These are phyloP conservation scores for Penicillium turbatum DNA, from an alignment of 495 filamentous ascomycete species.

Conservation along the genomic window DNA sequence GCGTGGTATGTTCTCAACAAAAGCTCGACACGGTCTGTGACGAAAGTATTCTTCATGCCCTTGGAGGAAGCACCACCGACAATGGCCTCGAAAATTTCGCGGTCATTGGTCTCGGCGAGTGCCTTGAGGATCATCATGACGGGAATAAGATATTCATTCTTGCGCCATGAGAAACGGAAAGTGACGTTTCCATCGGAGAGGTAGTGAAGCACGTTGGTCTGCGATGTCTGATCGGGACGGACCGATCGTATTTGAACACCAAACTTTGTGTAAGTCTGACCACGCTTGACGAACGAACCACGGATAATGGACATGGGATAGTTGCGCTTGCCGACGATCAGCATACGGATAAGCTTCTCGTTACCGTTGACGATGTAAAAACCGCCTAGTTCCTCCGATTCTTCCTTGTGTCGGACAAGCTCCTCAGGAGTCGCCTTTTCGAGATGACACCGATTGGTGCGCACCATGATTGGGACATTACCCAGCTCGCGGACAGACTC, in stretches of 20 bases:
- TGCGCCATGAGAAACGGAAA: conserved; percentile 96
- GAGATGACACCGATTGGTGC: conserved; percentile 87
- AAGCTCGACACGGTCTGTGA: conserved; percentile 90
- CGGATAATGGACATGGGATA: conserved; percentile 91
- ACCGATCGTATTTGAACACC: conserved; percentile 90
- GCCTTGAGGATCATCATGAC: conserved; percentile 97
- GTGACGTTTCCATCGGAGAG: conserved; percentile 91
- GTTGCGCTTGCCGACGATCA: conserved; percentile 84
- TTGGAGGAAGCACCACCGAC: conserved; percentile 70
- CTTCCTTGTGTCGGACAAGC: conserved; percentile 82
- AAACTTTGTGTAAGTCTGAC: conserved; percentile 77
- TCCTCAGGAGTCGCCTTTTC: conserved; percentile 75
- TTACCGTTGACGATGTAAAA: conserved; percentile 71
- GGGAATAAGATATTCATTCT: conserved; percentile 90
- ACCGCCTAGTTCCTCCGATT: conserved; percentile 87
- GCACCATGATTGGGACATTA: conserved; percentile 87
- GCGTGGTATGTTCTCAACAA: conserved; percentile 88
- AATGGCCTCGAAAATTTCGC: conserved; percentile 88
- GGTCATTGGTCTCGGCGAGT: conserved; percentile 90
- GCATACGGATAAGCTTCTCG: conserved; percentile 91
- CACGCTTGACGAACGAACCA: conserved; percentile 80
- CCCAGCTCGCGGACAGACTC: conserved; percentile 80
- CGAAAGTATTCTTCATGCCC: conserved; percentile 80
- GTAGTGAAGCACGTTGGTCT: conserved; percentile 96
- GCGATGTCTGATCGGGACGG: conserved; percentile 91